These are phyloP conservation scores for Aspergillus bertholletiae DNA, from an alignment of 495 filamentous ascomycete genomes.

Conservation along the genomic window DNA sequence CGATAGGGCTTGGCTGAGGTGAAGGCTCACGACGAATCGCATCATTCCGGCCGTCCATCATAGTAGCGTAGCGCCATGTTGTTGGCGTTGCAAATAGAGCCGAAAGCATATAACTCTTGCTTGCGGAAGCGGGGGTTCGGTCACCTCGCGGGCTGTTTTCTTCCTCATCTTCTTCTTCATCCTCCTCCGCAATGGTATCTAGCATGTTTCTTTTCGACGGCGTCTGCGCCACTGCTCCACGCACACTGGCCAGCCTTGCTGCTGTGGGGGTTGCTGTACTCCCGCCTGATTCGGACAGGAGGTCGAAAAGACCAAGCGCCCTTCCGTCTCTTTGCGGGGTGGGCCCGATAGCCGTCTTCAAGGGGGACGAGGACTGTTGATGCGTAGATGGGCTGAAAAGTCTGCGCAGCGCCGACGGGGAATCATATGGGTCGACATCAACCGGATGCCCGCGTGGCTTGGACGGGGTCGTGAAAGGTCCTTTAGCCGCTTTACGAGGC, in stretches of 20 bases:
- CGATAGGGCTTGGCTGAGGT: slow-evolving; percentile 19
- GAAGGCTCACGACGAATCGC: slow-evolving; percentile 7
- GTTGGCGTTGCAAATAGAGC: slow-evolving; percentile 63
- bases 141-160: slow-evolving; percentile 36
- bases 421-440: slow-evolving; percentile 53
- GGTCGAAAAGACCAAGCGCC: slow-evolving; percentile 87
- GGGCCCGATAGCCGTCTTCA: slow-evolving; percentile 62
- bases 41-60: slow-evolving; percentile 31
- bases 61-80: slow-evolving; percentile 41
- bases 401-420: slow-evolving; percentile 53
- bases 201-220: slow-evolving; percentile 34
- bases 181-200: slow-evolving; percentile 29
- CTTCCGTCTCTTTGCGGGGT: slow-evolving; percentile 89
- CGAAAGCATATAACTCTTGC: slow-evolving; percentile 59
- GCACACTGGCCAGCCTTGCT: slow-evolving; percentile 25
- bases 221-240: slow-evolving; percentile 35
- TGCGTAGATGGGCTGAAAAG: slow-evolving; percentile 58
- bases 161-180: slow-evolving; percentile 31
- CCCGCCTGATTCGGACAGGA: slow-evolving; percentile 60
- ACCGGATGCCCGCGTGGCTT: slow-evolving; percentile 44
- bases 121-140: slow-evolving; percentile 60
- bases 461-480: slow-evolving; percentile 43
- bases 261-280: slow-evolving; percentile 41
- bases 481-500: slow-evolving; percentile 33
- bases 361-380: slow-evolving; percentile 28